Conservation (phyloP, 345 rosid genomes). For the Melaleuca alternifolia region DNA sequence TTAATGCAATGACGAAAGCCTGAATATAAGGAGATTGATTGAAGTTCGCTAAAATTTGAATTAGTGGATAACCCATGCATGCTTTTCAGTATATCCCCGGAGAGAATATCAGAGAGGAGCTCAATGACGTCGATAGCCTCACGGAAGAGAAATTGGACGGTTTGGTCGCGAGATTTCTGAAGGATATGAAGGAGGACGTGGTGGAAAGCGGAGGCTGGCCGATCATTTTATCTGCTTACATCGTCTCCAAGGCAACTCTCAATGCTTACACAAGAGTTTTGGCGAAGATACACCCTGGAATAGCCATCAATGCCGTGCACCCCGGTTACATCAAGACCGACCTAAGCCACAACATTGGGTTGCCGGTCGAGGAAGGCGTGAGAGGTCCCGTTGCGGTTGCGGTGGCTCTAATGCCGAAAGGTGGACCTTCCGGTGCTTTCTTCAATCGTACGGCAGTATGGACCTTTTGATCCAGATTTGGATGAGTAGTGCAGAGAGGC, state of each 20-base stretch:
- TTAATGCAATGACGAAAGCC: neutral
- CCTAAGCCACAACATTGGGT: neutral
- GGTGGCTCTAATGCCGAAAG: slow-evolving; percentile 6
- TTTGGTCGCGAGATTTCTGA: slow-evolving; percentile 2
- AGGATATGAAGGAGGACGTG: slow-evolving; percentile 5
- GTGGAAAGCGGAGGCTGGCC: slow-evolving; percentile 10
- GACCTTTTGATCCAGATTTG: neutral
- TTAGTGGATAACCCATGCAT: too few relatives aligned
- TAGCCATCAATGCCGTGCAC: slow-evolving; percentile 1
- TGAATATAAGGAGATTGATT: neutral
- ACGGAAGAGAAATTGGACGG: slow-evolving; percentile 11
- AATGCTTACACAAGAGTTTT: slow-evolving; percentile 18
- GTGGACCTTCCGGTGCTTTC: slow-evolving; percentile 5
- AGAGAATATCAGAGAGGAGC: neutral
- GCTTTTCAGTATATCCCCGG: neutral
- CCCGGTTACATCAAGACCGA: slow-evolving; percentile 11
- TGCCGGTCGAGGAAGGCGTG: slow-evolving; percentile 1
- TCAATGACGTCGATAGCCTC: neutral
- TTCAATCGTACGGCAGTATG: neutral
- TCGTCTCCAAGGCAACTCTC: slow-evolving; percentile 8
- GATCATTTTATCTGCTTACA: neutral
- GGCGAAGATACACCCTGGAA: slow-evolving; percentile 1
- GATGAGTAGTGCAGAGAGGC: neutral
- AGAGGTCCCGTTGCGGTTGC: slow-evolving; percentile 5
- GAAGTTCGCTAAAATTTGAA: neutral